These are phyloP conservation scores for Hypoxylon sp. DNA, from an alignment of 2,329 filamentous ascomycete species.

Conservation along the genomic window DNA sequence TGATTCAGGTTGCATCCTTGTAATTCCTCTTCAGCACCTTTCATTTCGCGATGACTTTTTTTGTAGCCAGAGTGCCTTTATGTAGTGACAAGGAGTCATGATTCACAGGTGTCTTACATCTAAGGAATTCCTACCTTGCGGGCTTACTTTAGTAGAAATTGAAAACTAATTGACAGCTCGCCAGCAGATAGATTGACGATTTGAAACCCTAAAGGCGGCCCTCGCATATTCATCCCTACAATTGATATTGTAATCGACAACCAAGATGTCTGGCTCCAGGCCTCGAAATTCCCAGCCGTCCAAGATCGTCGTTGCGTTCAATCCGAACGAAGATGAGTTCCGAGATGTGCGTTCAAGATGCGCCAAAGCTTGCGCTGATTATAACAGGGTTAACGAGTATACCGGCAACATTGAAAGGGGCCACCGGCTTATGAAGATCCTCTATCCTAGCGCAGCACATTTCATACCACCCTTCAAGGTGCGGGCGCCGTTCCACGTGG, in stretches of 20 bases:
- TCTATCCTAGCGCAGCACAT: background rate
- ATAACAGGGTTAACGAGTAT: conserved; percentile 1
- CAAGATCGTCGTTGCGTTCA: background rate
- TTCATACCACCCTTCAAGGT: conserved; percentile 27
- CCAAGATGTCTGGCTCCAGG: background rate
- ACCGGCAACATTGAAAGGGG: conserved; percentile 7
- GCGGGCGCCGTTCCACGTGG: conserved; percentile 54
- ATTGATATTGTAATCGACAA: background rate
- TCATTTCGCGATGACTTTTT: background rate
- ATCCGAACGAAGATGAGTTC: conserved; percentile 8
- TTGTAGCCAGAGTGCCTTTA: background rate
- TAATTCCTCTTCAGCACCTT: background rate
- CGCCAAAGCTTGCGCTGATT: conserved; percentile 16
- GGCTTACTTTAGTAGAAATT: too few species aligned
- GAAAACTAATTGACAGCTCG: background rate
- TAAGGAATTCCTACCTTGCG: too few species aligned
- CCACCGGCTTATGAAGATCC: conserved; percentile 5
- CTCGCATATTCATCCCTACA: background rate
- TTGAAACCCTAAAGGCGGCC: background rate
- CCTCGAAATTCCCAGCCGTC: background rate
- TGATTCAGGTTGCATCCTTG: background rate
- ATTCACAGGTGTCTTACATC: background rate
- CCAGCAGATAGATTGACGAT: background rate
- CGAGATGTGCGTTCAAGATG: conserved; percentile 1
- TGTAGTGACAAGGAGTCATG: background rate